These are phyloP conservation scores for Hygrophila difformis DNA, from an alignment of 257 asterid species.

Conservation along the genomic window DNA sequence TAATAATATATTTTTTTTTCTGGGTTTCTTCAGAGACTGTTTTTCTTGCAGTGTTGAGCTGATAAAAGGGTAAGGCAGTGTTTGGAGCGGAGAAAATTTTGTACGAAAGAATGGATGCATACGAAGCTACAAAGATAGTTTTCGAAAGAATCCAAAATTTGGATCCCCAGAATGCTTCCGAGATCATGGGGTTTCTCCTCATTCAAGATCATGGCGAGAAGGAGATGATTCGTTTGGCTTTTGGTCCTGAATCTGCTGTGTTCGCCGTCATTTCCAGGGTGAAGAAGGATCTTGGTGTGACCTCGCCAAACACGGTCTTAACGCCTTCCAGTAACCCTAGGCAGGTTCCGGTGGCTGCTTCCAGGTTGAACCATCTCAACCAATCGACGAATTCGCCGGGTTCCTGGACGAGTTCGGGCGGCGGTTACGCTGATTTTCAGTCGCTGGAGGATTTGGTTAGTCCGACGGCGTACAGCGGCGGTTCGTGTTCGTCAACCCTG, in stretches of 20 bases:
- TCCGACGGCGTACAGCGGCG: conserved; percentile 15
- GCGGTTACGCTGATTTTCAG: conserved; percentile 35
- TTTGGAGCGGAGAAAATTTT: too few relatives aligned
- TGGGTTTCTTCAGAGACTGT: too few relatives aligned
- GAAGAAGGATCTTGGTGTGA: conserved; percentile 37
- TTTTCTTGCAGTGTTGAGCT: too few relatives aligned
- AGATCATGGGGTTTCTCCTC: conserved; percentile 58
- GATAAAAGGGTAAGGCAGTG: too few relatives aligned
- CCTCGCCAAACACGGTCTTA: conserved; percentile 26
- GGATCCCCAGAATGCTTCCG: conserved; percentile 65
- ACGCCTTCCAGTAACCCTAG: conserved; percentile 30
- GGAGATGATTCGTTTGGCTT: conserved; percentile 69
- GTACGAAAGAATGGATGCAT: conserved; percentile 81
- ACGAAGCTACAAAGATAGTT: conserved; percentile 71
- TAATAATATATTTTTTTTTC: too few relatives aligned
- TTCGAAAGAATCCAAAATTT: conserved; percentile 48
- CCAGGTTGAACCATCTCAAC: conserved; percentile 52
- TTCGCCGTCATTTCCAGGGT: conserved; percentile 48
- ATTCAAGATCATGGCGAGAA: conserved; percentile 75
- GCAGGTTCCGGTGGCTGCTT: conserved; percentile 31
- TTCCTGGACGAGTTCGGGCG: conserved; percentile 35
- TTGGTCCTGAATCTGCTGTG: conserved; percentile 48
- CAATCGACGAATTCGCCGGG: conserved; percentile 33
- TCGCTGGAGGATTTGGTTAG: conserved; percentile 32
- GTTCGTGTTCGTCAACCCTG: conserved; percentile 28